Evolutionary conservation across 495 filamentous ascomycete species (phyloP), one percentile per base, ranked within the genome.

Genomic region (Aspergillus egyptiacus): DNA sequence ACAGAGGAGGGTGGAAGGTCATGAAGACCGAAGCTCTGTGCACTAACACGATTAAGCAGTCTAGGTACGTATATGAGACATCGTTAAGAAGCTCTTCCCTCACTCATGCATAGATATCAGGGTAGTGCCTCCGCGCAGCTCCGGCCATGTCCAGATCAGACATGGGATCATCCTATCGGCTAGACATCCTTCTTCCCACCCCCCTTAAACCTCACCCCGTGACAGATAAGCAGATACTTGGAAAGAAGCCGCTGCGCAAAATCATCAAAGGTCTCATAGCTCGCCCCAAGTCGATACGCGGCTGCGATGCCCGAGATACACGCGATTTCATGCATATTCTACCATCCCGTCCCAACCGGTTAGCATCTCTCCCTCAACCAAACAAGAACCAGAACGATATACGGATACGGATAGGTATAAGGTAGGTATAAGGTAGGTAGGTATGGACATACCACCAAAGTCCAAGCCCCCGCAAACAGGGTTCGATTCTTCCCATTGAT

Each of bases 311-410:
- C 87, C 48, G 81, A 84, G 31, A 91, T 80, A 38, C 80, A 79
- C 0, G 87, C 87, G 22, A 88, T 76, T 58, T 94, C 87, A 50
- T 94, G 87, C 69, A 87, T 86, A 53, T 94, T 94, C 62, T 80
- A 33, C n/a, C 33, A 15, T n/a, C n/a, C n/a, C n/a, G n/a, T n/a
- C 25, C 28, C 10, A 18, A 14, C 8, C n/a, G n/a, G n/a, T n/a
- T n/a, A n/a, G n/a, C n/a, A n/a, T n/a, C n/a, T n/a, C n/a, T n/a
- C n/a, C n/a, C n/a, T n/a, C 6, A 27, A 15, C 42, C 25, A 50
- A 37, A 0, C 4, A n/a, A 10, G 10, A 17, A 13, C 6, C n/a
- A 17, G n/a, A 6, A 14, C 31, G 32, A 49, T 25, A 31, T 5
- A 49, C 18, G 17, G 24, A 23, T n/a, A n/a, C n/a, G n/a, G n/a